Evolutionary conservation across 768 basidiomycete species (phyloP).

Genomic region (Kockovaella imperatae): DNA sequence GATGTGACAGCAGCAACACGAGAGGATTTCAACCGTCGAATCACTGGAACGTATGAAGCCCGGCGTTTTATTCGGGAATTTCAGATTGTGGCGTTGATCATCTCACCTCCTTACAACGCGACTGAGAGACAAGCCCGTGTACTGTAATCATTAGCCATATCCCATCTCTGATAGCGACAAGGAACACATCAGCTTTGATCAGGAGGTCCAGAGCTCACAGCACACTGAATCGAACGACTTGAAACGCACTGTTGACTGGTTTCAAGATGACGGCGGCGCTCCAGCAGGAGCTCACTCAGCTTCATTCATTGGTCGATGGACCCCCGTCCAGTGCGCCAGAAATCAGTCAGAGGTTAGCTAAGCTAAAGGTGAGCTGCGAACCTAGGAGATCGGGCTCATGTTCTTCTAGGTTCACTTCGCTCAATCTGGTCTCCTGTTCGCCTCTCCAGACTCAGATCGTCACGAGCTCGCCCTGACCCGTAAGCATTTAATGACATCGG

Average conservation of each 20-base stretch:
- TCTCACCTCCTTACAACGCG: too few species aligned
- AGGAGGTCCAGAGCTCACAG: background rate
- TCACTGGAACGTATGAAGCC: too few species aligned
- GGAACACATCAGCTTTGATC: too few species aligned
- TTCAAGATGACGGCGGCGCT: slow-evolving; percentile 23
- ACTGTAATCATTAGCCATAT: too few species aligned
- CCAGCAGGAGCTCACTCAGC: slow-evolving; percentile 32
- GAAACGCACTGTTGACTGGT: too few species aligned
- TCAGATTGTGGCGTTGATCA: too few species aligned
- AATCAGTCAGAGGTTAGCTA: slow-evolving; percentile 18
- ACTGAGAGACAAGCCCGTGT: too few species aligned
- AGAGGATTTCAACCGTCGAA: too few species aligned
- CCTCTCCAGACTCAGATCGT: slow-evolving; percentile 16
- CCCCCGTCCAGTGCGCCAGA: slow-evolving; percentile 16
- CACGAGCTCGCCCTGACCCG: slow-evolving; percentile 30
- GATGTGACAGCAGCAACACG: too few species aligned
- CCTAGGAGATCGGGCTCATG: slow-evolving; percentile 6
- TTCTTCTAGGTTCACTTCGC: slow-evolving; percentile 25
- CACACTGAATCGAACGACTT: slow-evolving; percentile 11
- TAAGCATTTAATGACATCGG: too few species aligned
- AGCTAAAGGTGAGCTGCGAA: slow-evolving; percentile 25
- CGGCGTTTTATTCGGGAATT: too few species aligned
- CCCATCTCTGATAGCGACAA: too few species aligned
- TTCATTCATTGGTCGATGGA: slow-evolving; percentile 22
- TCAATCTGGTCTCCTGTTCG: slow-evolving; percentile 34